Base-by-base conservation (phyloP, 2,329 filamentous ascomycete genomes). In the Spiromastix sp. region DNA sequence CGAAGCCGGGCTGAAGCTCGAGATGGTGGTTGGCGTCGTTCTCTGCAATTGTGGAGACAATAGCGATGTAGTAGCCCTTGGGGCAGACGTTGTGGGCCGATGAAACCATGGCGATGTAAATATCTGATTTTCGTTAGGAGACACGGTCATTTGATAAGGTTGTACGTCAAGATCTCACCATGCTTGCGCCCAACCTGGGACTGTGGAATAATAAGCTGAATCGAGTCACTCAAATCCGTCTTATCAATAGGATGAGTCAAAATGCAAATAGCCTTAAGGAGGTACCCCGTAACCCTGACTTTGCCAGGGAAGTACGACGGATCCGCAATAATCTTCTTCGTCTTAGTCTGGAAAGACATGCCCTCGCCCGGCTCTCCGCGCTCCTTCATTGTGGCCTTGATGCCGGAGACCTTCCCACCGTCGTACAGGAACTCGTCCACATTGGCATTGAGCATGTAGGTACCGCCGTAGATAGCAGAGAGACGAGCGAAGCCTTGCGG, bases 11-110 rank as follows among this genome's bases (percentile, higher is more conserved):
- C 64, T 91, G 78, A 28, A 98, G 79, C 69, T 98, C 91, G 39
- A 95, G 71, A 64, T 98, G 91, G 66, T 94, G 87, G 73, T 98
- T 96, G 46, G 84, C 79, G 42, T 79, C 68, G 29, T 79, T 80
- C 71, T 98, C 93, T 45, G 91, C 85, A 55, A 98, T 95, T 41
- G 91, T 98, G 31, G 86, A 94, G 46, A 98, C 89, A 42, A 96
- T 98, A 51, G 91, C 91, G 50, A 98, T 85, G 71, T 93, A 98
- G 76, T 95, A 96, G 42, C 89, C 89, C 74, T 94, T 93, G 52
- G 93, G 91, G 69, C 89, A 96, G 50, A 98, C 93, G 53, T 93
- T 96, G 70, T 98, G 93, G 24, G 87, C 85, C 25, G 85, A 85
- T 1, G 87, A 95, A 40, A 98, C 86, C 59, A 91, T 83, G 38